A percentile compares a stretch with the other conserved stretches of the same genome.
Evolutionary conservation across 495 filamentous ascomycete species (phyloP).

Genomic region (Tetracladium setigerum): DNA sequence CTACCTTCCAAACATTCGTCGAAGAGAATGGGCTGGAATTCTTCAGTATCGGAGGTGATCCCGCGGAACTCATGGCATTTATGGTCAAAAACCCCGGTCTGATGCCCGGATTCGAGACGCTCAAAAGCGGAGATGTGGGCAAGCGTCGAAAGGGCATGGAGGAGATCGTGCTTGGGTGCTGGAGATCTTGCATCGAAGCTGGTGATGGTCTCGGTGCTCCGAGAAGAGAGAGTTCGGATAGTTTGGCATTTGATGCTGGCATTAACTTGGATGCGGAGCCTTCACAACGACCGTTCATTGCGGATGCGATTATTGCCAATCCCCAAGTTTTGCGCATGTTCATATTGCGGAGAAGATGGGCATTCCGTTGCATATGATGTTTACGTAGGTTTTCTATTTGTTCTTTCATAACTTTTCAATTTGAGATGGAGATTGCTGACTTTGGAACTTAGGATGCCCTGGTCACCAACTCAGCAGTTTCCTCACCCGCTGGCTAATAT

Average conservation of each 20-base stretch:
- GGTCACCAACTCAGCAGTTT: conserved; percentile 43
- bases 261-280: conserved; percentile 26
- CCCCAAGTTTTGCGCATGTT: conserved; percentile 77
- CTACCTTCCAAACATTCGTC: conserved; percentile 61
- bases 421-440: conserved; percentile 15
- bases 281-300: conserved; percentile 55
- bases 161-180: conserved; percentile 68
- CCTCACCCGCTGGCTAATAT: conserved; percentile 50
- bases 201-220: conserved; percentile 39
- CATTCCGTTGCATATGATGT: conserved; percentile 75
- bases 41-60: conserved; percentile 74
- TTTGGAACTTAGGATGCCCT: conserved; percentile 43
- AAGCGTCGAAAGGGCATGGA: conserved; percentile 60
- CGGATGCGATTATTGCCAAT: conserved; percentile 79
- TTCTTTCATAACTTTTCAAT: not conserved
- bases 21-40: conserved; percentile 68
- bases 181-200: conserved; percentile 64
- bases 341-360: conserved; percentile 77
- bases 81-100: conserved; percentile 83
- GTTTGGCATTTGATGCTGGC: conserved; percentile 23
- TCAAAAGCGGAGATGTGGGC: conserved; percentile 61
- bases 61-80: conserved; percentile 73
- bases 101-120: conserved; percentile 59
- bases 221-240: conserved; percentile 9
- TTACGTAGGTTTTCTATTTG: conserved; percentile 47